Evolutionary conservation across 2,329 filamentous ascomycete species (phyloP).

Genomic region (Fulvia fulva): DNA sequence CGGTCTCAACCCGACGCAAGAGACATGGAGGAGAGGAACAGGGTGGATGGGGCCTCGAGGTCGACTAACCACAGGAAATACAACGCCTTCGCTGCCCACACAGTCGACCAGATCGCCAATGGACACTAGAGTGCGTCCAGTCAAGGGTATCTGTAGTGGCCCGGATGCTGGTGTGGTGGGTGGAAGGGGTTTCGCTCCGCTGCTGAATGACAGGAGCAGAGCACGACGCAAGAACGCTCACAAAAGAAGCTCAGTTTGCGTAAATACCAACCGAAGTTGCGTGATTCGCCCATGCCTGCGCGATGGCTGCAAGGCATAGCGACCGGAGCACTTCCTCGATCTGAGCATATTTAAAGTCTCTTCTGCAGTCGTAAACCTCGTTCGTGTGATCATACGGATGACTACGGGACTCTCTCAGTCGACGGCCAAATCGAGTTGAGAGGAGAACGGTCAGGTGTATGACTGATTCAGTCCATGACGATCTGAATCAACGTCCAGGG

Average conservation of each 20-base stretch:
- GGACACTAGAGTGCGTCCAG: slow-evolving; percentile 21
- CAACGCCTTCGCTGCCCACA: slow-evolving; percentile 28
- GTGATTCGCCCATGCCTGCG: slow-evolving; percentile 38
- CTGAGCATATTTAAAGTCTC: slow-evolving; percentile 37
- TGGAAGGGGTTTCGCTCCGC: slow-evolving; percentile 24
- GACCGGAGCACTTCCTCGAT: slow-evolving; percentile 24
- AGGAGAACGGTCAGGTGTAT: slow-evolving; percentile 42
- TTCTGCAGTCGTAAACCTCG: slow-evolving; percentile 25
- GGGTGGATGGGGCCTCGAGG: slow-evolving; percentile 40
- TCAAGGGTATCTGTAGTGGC: slow-evolving; percentile 20
- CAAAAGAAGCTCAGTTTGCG: slow-evolving; percentile 35
- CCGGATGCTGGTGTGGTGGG: slow-evolving; percentile 19
- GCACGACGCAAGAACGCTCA: slow-evolving; percentile 35
- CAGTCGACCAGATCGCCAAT: slow-evolving; percentile 20
- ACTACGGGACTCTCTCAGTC: slow-evolving; percentile 40
- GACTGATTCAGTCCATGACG: slow-evolving; percentile 35
- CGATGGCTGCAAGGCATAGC: slow-evolving; percentile 23
- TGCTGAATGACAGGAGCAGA: slow-evolving; percentile 28
- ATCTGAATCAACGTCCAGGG: slow-evolving; percentile 37
- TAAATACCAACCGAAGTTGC: slow-evolving; percentile 34
- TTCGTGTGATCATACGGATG: slow-evolving; percentile 29
- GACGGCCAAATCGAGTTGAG: slow-evolving; percentile 29
- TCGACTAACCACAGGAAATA: slow-evolving; percentile 30
- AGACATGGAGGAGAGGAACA: slow-evolving; percentile 39
- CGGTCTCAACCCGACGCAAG: slow-evolving; percentile 35